Conservation (phyloP, 2,329 filamentous ascomycete species). For the Epichloe aotearoae region DNA sequence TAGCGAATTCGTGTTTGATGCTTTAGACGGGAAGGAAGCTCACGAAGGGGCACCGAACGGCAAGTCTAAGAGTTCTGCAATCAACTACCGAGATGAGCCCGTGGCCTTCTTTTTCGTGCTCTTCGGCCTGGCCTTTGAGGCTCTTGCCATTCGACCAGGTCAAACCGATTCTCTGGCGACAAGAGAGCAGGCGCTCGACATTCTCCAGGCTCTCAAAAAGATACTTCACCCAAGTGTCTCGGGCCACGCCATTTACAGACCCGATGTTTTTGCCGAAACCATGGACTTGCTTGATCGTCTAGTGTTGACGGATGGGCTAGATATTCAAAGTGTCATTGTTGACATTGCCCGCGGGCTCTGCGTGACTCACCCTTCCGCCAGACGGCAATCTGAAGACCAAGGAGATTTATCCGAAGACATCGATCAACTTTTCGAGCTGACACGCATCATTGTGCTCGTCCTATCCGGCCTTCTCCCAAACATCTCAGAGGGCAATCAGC, state of each 20-base stretch:
- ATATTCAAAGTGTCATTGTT: constrained; percentile 84
- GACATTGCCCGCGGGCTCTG: constrained; percentile 86
- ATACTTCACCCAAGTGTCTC: constrained; percentile 90
- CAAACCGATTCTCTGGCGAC: constrained; percentile 42
- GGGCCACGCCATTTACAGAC: constrained; percentile 90
- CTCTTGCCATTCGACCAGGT: constrained; percentile 65
- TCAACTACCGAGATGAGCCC: constrained; percentile 96
- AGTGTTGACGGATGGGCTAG: constrained; percentile 77
- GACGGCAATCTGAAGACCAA: constrained; percentile 41
- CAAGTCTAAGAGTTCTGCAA: constrained; percentile 55
- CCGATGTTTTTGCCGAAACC: constrained; percentile 90
- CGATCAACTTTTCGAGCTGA: constrained; percentile 93
- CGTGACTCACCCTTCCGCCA: constrained; percentile 79
- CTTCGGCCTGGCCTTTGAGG: constrained; percentile 93
- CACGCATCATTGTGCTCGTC: constrained; percentile 88
- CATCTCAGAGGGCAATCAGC: constrained; percentile 51
- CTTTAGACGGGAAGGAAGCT: constrained; percentile 70
- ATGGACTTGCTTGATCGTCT: constrained; percentile 92
- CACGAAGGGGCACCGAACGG: constrained; percentile 34
- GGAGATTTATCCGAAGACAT: constrained; percentile 89
- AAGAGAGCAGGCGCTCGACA: constrained; percentile 72
- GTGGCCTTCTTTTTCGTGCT: constrained; percentile 98
- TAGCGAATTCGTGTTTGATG: constrained; percentile 94
- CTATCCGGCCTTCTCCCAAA: constrained; percentile 80
- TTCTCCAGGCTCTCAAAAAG: constrained; percentile 83